Evolutionary conservation across 352 stramenopile genomes (phyloP).

Genomic region (Phytophthora citrophthora): DNA sequence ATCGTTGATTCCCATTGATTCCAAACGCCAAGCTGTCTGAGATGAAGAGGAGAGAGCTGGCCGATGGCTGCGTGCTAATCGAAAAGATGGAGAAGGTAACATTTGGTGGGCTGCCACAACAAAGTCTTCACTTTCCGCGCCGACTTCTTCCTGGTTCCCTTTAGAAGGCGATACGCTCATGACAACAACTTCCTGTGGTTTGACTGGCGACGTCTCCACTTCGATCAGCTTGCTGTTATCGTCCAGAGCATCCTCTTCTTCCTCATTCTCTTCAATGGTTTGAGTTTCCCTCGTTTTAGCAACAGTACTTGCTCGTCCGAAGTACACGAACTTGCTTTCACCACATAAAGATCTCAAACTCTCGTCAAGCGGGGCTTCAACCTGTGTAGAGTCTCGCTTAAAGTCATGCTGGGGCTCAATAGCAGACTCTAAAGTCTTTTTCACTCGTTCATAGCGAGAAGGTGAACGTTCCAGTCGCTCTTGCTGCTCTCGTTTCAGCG

Average conservation of each 20-base stretch:
- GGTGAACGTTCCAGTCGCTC: conserved; percentile 20
- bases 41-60: conserved; percentile 3
- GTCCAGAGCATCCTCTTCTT: background rate
- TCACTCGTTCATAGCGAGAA: background rate
- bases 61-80: conserved; percentile 22
- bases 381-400: no score
- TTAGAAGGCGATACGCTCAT: background rate
- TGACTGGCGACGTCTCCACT: conserved; percentile 2
- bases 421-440: conserved; percentile 12
- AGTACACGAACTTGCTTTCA: conserved; percentile 71
- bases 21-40: conserved; percentile 15
- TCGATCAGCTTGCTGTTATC: conserved; percentile 15
- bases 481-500: conserved; percentile 36
- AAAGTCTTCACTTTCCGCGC: conserved; percentile 37
- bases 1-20: conserved; percentile 24
- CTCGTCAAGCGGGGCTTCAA: conserved; percentile 1
- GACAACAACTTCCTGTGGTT: background rate
- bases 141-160: background rate
- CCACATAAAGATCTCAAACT: conserved; percentile 42
- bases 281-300: background rate
- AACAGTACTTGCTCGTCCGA: conserved; percentile 27
- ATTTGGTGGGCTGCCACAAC: conserved; percentile 27
- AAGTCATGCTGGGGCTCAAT: background rate
- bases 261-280: background rate
- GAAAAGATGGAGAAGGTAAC: conserved; percentile 2